Base-by-base conservation (phyloP, 352 stramenopile species). In the Globisporangium carolinianum region DNA sequence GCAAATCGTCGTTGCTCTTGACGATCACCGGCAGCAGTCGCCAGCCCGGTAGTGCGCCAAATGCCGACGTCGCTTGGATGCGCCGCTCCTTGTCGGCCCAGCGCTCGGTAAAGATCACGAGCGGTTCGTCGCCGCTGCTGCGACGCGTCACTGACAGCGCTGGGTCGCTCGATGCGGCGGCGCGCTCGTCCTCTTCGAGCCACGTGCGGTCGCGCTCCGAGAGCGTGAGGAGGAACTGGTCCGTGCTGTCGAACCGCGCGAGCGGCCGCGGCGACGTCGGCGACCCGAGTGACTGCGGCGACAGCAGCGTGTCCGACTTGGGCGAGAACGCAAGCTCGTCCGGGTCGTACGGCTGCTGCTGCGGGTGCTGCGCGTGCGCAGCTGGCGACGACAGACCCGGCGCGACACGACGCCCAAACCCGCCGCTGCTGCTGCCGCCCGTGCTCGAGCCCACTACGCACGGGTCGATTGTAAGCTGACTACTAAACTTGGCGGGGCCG, bases 1-100 rank as follows among this genome's bases (percentile, higher is more conserved):
- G 78, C 35, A 99, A 67, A 66, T 99, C 97, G 66, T 99, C 97
- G 61, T 99, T 98, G 47, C 89, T 98, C 74, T 99, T 99, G 15
- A 99, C 87, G 70, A 99, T 99, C 57, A 98, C 91, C 42, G 88
- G 86, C 18, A 94, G 67, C 42, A 98, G 72, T 37, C 96, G 81
- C 89, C 91, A 98, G 18, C 86, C 87, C 6, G 89, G 76, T 24
- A 83, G 70, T 0, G 80, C 67, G 39, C 89, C 91, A 66, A 91
- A 90, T n/a, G 81, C 75, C 53, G 89, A 98, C 14, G 73, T 87
- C 12, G 73, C 74, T 49, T 92, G 83, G 46, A 98, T 78, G 7
- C 95, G 84, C n/a, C 75, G 83, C 62, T 97, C 91, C 58, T 98
- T 98, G 37, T 97, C 90, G 0, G 77, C 79, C 95, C 96, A 98